These are phyloP conservation scores for Aspergillus aculeatinus DNA, from an alignment of 2,329 filamentous ascomycete genomes.

Conservation along the genomic window DNA sequence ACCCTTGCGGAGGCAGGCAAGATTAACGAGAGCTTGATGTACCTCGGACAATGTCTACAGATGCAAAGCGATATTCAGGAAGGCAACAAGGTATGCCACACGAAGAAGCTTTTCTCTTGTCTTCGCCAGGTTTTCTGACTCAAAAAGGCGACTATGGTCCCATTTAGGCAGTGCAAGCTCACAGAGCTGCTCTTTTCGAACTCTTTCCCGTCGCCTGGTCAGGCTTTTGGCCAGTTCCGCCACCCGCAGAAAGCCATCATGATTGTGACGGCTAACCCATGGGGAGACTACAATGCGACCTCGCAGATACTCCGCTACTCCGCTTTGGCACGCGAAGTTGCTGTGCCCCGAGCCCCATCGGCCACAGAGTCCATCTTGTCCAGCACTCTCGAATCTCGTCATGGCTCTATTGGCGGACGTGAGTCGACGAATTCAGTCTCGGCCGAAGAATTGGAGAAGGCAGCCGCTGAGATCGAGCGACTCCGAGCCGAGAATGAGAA, in stretches of 20 bases:
- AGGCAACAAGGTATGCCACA: constrained; percentile 65
- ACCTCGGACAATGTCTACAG: constrained; percentile 92
- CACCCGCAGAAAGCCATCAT: constrained; percentile 87
- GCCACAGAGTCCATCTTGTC: constrained; percentile 68
- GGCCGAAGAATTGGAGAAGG: constrained; percentile 74
- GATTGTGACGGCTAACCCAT: constrained; percentile 91
- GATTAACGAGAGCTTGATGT: constrained; percentile 98
- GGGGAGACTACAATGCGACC: constrained; percentile 94
- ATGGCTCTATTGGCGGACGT: constrained; percentile 38
- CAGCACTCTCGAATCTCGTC: constrained; percentile 32
- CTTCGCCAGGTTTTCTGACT: constrained; percentile 13
- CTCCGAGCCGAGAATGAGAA: constrained; percentile 75
- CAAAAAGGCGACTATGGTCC: constrained; percentile 66
- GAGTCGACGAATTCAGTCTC: constrained; percentile 41
- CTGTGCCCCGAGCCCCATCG: constrained; percentile 83
- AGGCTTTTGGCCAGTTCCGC: constrained; percentile 49
- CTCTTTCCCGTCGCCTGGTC: constrained; percentile 68
- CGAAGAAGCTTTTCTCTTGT: neutral
- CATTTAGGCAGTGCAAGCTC: constrained; percentile 80
- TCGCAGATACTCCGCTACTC: constrained; percentile 95
- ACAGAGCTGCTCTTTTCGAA: constrained; percentile 86
- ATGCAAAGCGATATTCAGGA: constrained; percentile 81
- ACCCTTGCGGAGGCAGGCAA: constrained; percentile 95
- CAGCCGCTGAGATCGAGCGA: constrained; percentile 76
- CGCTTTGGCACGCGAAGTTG: constrained; percentile 87